Conservation (phyloP, 2,329 filamentous ascomycete genomes). For the Fusarium ramigenum region DNA sequence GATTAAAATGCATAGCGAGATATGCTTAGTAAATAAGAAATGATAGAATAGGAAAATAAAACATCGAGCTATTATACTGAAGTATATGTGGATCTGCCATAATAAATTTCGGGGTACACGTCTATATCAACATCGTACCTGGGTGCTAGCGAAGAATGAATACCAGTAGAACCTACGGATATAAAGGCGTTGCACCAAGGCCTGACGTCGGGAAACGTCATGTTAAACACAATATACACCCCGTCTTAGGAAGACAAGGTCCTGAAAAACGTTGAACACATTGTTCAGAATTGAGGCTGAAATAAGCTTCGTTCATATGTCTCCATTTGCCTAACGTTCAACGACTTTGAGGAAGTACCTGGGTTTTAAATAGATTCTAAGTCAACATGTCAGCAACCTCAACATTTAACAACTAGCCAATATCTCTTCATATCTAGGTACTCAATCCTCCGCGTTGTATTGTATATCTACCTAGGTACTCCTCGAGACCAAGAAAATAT, state of each 20-base stretch:
- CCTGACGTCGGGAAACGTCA: not conserved
- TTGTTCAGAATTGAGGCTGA: not conserved
- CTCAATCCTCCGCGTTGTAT: not conserved
- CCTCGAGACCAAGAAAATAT: not conserved
- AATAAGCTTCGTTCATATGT: conserved; percentile 13
- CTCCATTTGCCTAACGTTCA: conserved; percentile 1
- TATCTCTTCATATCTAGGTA: not conserved
- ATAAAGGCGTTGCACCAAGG: not conserved
- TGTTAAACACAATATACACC: not conserved
- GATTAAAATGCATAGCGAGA: not conserved
- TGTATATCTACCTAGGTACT: not conserved
- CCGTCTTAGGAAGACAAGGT: not conserved
- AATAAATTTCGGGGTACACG: not conserved
- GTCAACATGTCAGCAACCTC: too few relatives aligned
- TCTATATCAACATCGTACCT: not conserved
- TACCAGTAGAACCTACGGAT: not conserved
- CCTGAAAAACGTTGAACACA: not conserved
- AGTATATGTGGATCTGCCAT: not conserved
- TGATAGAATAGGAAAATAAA: not conserved
- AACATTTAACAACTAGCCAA: not conserved
- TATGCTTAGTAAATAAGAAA: not conserved
- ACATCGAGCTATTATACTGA: not conserved
- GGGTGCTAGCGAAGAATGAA: not conserved
- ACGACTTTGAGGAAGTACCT: not conserved
- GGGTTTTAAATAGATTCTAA: not conserved